Evolutionary conservation across 2,329 filamentous ascomycete genomes (phyloP).

Genomic region (Aschersonia sp.): DNA sequence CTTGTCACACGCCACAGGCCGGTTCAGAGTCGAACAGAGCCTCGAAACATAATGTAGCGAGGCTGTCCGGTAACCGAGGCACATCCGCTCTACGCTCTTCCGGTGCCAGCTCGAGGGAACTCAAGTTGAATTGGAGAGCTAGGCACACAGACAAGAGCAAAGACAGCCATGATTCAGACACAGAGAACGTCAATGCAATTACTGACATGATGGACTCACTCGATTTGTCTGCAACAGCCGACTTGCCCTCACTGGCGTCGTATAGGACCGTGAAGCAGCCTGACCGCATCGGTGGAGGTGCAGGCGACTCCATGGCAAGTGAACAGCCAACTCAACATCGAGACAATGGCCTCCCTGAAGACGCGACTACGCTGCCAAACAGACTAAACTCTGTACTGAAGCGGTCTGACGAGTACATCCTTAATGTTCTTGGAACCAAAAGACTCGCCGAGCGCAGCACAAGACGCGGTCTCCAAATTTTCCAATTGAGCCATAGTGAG

Average conservation of each 20-base stretch:
- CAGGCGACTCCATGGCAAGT: background rate
- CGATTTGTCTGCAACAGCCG: background rate
- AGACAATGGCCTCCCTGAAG: background rate
- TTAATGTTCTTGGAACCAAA: background rate
- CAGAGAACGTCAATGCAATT: background rate
- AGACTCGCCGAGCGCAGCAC: background rate
- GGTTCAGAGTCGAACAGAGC: background rate
- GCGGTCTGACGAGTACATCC: background rate
- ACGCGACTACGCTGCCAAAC: background rate
- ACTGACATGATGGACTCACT: background rate
- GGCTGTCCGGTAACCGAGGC: background rate
- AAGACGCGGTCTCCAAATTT: background rate
- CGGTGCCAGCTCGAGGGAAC: background rate
- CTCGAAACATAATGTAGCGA: background rate
- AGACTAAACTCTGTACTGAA: background rate
- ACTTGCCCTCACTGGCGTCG: background rate
- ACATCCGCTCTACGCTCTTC: background rate
- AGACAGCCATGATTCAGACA: background rate
- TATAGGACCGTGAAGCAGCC: background rate
- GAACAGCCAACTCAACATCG: background rate
- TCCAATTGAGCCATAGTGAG: background rate
- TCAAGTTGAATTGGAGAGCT: slow-evolving; percentile 3
- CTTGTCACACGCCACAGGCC: background rate
- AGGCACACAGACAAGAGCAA: slow-evolving; percentile 1
- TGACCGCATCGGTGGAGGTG: no score